A percentile compares a stretch with the other conserved stretches of the same genome.
phyloP scores from a whole-genome alignment of 1,284 basidiomycete genomes.

The Pseudozyma pruni region DNA sequence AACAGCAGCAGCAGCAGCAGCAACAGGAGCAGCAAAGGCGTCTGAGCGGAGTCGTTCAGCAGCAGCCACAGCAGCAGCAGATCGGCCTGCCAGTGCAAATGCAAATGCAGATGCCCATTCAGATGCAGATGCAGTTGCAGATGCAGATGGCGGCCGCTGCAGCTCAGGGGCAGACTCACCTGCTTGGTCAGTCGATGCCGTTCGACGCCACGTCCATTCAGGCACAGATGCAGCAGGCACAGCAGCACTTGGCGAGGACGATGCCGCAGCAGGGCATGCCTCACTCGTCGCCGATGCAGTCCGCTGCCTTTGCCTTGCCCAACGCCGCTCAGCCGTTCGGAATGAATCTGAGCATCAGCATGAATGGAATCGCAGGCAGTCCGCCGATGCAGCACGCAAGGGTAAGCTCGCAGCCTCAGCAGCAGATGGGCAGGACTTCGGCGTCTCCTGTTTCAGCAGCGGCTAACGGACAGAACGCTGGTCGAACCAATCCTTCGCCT shows the following conservation, averaged over 20 bases:
- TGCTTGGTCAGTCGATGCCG: slow-evolving; percentile 35
- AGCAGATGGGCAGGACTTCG: slow-evolving; percentile 37
- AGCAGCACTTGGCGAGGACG: slow-evolving; percentile 38
- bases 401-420: slow-evolving; percentile 52
- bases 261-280: slow-evolving; percentile 41
- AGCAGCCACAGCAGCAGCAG: slow-evolving; percentile 49
- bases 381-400: slow-evolving; percentile 49
- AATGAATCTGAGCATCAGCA: slow-evolving; percentile 40
- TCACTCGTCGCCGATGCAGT: slow-evolving; percentile 47
- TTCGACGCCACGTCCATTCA: slow-evolving; percentile 45
- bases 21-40: slow-evolving; percentile 34
- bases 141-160: slow-evolving; percentile 52
- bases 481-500: slow-evolving; percentile 41
- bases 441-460: slow-evolving; percentile 42
- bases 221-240: slow-evolving; percentile 42
- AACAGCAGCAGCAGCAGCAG: slow-evolving; percentile 21
- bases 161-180: slow-evolving; percentile 41
- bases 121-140: slow-evolving; percentile 52
- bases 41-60: slow-evolving; percentile 27
- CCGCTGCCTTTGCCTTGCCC: slow-evolving; percentile 35
- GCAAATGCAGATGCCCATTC: slow-evolving; percentile 46
- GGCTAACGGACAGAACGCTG: slow-evolving; percentile 42
- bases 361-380: slow-evolving; percentile 44
- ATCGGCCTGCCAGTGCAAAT: slow-evolving; percentile 39
- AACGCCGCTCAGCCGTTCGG: slow-evolving; percentile 39